A percentile compares a stretch with the other conserved stretches of the same genome.
These are phyloP conservation scores for Colletotrichum sp. DNA, from an alignment of 2,329 filamentous ascomycete genomes.

Conservation along the genomic window DNA sequence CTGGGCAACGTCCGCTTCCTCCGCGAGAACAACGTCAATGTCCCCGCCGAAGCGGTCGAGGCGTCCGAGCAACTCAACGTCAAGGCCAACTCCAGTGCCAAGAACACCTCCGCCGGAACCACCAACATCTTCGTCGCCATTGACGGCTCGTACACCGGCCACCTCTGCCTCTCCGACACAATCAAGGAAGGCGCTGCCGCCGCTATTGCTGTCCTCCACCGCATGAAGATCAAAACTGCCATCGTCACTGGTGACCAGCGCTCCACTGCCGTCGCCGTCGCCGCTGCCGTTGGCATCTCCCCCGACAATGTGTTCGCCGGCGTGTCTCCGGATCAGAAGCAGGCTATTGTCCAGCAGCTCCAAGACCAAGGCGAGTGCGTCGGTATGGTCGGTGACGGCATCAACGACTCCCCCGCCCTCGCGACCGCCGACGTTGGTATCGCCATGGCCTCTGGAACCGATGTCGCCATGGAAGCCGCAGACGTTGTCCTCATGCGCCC, in stretches of 20 bases:
- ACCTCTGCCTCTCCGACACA: conserved; percentile 84
- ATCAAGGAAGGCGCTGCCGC: conserved; percentile 88
- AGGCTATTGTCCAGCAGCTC: conserved; percentile 79
- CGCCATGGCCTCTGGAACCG: conserved; percentile 88
- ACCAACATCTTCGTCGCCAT: conserved; percentile 94
- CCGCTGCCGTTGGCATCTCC: conserved; percentile 80
- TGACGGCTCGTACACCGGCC: conserved; percentile 79
- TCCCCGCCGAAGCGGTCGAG: conserved; percentile 68
- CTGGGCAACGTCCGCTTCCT: conserved; percentile 85
- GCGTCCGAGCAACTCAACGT: conserved; percentile 65
- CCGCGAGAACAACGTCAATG: conserved; percentile 68
- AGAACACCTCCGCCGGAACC: conserved; percentile 65
- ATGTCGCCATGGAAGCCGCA: conserved; percentile 97
- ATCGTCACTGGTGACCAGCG: conserved; percentile 94
- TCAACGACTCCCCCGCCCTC: conserved; percentile 96
- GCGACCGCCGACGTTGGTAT: conserved; percentile 94
- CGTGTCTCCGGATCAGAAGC: conserved; percentile 92
- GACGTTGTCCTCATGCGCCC: conserved; percentile 96
- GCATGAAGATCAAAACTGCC: conserved; percentile 84
- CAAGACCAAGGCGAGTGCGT: conserved; percentile 79
- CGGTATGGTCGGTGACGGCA: conserved; percentile 97
- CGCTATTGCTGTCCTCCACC: conserved; percentile 79
- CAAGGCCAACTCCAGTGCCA: conserved; percentile 38
- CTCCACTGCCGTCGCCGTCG: conserved; percentile 84
- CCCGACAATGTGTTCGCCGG: conserved; percentile 79